Evolutionary conservation across 176 grass and related monocot genomes (phyloP).

Genomic region (Calamus simplicifolius): DNA sequence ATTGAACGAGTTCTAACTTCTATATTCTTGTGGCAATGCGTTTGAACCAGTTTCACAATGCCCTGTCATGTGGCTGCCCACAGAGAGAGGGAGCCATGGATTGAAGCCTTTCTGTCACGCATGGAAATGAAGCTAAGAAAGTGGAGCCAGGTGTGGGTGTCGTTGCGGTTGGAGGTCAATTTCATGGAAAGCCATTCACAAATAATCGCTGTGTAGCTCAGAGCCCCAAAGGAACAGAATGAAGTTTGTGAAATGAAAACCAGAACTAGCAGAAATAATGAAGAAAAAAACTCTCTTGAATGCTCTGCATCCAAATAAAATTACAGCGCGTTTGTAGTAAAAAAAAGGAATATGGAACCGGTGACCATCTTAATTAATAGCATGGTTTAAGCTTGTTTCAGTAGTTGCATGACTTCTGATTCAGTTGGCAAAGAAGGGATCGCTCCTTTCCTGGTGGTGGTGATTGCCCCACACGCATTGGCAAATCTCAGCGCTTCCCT

Average conservation of each 20-base stretch:
- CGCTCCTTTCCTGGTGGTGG: slow-evolving; percentile 9
- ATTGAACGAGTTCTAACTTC: not conserved
- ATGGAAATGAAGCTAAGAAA: slow-evolving; percentile 35
- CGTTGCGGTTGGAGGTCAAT: slow-evolving; percentile 51
- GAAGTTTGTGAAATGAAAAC: too few species aligned
- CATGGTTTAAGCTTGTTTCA: not conserved
- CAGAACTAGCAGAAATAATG: too few species aligned
- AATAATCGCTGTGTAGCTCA: not conserved
- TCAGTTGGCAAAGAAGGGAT: slow-evolving; percentile 8
- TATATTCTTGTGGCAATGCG: not conserved
- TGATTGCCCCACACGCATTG: slow-evolving; percentile 10
- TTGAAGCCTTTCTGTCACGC: slow-evolving; percentile 40
- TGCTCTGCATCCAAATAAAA: too few species aligned
- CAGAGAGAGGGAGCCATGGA: slow-evolving; percentile 54
- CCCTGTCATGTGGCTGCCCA: slow-evolving; percentile 39
- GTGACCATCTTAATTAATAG: too few species aligned
- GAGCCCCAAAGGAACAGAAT: too few species aligned
- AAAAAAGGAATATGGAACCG: too few species aligned
- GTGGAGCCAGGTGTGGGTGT: slow-evolving; percentile 43
- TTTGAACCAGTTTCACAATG: slow-evolving; percentile 60
- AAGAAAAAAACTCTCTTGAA: too few species aligned
- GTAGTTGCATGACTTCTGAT: slow-evolving; percentile 8
- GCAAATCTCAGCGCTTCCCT: slow-evolving; percentile 5
- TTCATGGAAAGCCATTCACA: slow-evolving; percentile 30
- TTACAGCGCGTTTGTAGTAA: too few species aligned